A percentile compares a stretch with the other conserved stretches of the same genome.
Evolutionary conservation across 108 stramenopile species (phyloP).

Genomic region (Phaeodactylum tricornutum): DNA sequence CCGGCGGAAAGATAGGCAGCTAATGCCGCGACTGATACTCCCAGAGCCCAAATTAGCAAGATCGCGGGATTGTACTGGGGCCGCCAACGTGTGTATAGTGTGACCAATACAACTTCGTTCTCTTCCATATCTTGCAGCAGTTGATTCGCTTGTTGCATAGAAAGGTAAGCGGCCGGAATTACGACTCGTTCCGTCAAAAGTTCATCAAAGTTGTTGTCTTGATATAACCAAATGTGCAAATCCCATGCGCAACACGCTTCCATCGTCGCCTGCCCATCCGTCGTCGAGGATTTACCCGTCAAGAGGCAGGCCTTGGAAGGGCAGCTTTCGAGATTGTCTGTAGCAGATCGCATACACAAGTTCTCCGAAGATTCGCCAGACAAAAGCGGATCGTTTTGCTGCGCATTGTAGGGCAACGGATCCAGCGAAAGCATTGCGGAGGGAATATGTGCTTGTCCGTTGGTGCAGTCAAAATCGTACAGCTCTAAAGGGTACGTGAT

Average conservation of each 20-base stretch:
- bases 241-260: constrained; percentile 90
- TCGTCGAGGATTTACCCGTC: constrained; percentile 34
- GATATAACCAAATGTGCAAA: constrained; percentile 40
- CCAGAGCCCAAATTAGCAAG: constrained; percentile 61
- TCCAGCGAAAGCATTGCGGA: constrained; percentile 26
- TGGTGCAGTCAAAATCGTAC: constrained; percentile 73
- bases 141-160: constrained; percentile 51
- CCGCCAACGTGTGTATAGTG: constrained; percentile 31
- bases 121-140: constrained; percentile 10
- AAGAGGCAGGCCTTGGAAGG: constrained; percentile 59
- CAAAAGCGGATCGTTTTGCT: constrained; percentile 38
- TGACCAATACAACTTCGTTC: not conserved
- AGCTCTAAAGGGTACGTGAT: constrained; percentile 24
- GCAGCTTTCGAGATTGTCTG: constrained; percentile 31
- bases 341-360: constrained; percentile 26
- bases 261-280: not conserved
- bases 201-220: constrained; percentile 25
- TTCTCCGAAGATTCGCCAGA: constrained; percentile 43
- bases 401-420: constrained; percentile 42
- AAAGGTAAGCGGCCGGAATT: constrained; percentile 43
- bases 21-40: constrained; percentile 48
- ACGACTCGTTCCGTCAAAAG: constrained; percentile 13
- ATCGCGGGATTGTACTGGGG: constrained; percentile 45
- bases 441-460: constrained; percentile 38
- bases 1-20: constrained; percentile 41